Base-by-base conservation (phyloP, 2,329 filamentous ascomycete species). In the Dryadomyces sulphureus region DNA sequence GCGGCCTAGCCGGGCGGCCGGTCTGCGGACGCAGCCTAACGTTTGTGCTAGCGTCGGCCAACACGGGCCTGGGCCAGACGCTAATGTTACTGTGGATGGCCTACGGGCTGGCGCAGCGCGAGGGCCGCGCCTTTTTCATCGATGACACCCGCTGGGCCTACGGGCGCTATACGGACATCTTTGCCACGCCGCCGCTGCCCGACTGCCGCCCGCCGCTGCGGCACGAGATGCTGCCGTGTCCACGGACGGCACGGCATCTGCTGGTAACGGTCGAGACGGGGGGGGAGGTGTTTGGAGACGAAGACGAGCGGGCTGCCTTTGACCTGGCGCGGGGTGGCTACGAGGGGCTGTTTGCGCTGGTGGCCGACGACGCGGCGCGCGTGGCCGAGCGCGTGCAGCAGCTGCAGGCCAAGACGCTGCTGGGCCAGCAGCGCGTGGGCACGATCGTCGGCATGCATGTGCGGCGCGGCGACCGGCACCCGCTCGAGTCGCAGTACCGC, bases 61-160 rank as follows among this genome's bases (percentile, higher is more conserved):
- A 90, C 55, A 84, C 84, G 2, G 87, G 87, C 3, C 67, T 94
- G 9, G 87, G 87, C 6, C 79, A 77, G 52, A 78, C 81, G 1
- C 62, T 94, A 49, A 79, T 93, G 72, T 73, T 80, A 56, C 59
- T 94, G 47, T 94, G 87, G 86, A 81, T 82, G 55, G 81, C 85
- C 22, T 93, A 92, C 58, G 84, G 84, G 4, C 64, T 93, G 45
- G 85, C 87, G 2, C 70, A 81, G 57, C 73, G 79, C 49, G 83
- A 93, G 58, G 75, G 75, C 14, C 70, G 86, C 21, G 70, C 77
- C 1, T 93, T 94, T 62, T 93, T 94, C 64, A 69, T 94, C 51
- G 85, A 93, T 55, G 87, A 94, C 61, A 77, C 81, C 7, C 72
- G 81, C 53, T 94, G 88, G 81, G 79, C 82, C 1, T 92, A 92